phyloP scores from a whole-genome alignment of 1,139 yeast genomes.

The Hyphopichia buzzinii region DNA sequence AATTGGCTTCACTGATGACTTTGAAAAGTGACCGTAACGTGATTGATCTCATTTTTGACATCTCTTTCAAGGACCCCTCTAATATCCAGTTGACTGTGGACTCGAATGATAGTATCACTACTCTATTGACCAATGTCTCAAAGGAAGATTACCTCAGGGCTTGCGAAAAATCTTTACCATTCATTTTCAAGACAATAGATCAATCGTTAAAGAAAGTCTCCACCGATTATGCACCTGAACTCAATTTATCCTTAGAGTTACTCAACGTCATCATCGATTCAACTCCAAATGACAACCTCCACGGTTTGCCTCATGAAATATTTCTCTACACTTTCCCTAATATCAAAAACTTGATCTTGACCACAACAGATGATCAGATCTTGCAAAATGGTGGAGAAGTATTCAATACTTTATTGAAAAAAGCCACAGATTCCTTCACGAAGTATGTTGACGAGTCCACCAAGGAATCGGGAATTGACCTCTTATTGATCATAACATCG shows the following conservation, averaged over 20 bases:
- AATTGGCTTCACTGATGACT: slow-evolving; percentile 26
- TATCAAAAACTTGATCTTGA: slow-evolving; percentile 49
- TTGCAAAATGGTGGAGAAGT: slow-evolving; percentile 78
- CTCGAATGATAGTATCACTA: slow-evolving; percentile 57
- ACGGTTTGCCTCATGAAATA: slow-evolving; percentile 45
- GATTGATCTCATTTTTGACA: slow-evolving; percentile 56
- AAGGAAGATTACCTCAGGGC: slow-evolving; percentile 43
- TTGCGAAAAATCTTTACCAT: slow-evolving; percentile 54
- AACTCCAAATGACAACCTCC: slow-evolving; percentile 37
- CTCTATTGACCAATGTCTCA: slow-evolving; percentile 50
- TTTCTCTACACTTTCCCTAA: slow-evolving; percentile 52
- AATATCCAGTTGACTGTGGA: slow-evolving; percentile 69
- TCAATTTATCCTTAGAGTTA: slow-evolving; percentile 67
- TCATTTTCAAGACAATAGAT: slow-evolving; percentile 39
- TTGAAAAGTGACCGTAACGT: slow-evolving; percentile 19
- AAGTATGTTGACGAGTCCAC: slow-evolving; percentile 36
- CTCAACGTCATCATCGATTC: slow-evolving; percentile 55
- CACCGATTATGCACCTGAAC: slow-evolving; percentile 53
- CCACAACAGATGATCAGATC: slow-evolving; percentile 72
- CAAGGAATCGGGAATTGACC: slow-evolving; percentile 49
- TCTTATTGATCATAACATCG: slow-evolving; percentile 60
- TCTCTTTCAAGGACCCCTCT: slow-evolving; percentile 73
- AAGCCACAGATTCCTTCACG: slow-evolving; percentile 45
- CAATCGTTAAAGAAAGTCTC: slow-evolving; percentile 14
- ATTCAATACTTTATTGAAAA: slow-evolving; percentile 59